phyloP scores from a whole-genome alignment of 163 green algal genomes.

The Scenedesmus sp. region DNA sequence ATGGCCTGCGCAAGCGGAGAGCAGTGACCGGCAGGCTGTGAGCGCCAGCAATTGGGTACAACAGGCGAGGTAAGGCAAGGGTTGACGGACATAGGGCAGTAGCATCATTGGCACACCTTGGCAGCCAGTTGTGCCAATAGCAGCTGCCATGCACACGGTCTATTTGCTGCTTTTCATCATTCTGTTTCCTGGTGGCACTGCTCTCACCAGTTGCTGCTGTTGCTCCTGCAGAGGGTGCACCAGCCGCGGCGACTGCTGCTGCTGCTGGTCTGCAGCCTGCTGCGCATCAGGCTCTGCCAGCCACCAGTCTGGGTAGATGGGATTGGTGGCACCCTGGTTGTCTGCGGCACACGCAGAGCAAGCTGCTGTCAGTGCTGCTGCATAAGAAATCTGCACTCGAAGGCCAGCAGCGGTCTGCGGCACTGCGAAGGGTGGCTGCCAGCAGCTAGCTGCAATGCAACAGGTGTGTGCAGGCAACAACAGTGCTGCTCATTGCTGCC shows the following conservation, averaged over 20 bases:
- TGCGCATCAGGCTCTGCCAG: neutral
- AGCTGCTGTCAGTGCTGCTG: no score
- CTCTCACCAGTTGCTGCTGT: neutral
- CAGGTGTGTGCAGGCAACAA: neutral
- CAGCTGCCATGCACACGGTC: neutral
- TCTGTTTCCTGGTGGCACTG: neutral
- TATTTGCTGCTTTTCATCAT: neutral
- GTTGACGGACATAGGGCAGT: neutral
- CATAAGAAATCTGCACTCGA: no score
- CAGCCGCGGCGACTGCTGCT: conserved; percentile 26
- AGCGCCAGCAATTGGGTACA: neutral
- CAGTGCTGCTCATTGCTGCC: conserved; percentile 11
- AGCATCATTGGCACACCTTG: neutral
- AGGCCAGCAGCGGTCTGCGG: no score
- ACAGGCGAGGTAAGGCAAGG: neutral
- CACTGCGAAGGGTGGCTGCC: no score
- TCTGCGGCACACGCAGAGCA: conserved; percentile 4
- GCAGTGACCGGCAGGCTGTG: neutral
- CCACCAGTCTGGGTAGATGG: conserved; percentile 71
- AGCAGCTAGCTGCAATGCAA: no score
- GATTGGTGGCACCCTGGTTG: conserved; percentile 52
- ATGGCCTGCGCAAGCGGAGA: neutral
- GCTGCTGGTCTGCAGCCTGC: conserved; percentile 22
- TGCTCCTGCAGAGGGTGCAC: conserved; percentile 23
- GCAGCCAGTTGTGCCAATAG: neutral